Conservation (phyloP, 1,284 basidiomycete genomes). For the Pascua guehoae region DNA sequence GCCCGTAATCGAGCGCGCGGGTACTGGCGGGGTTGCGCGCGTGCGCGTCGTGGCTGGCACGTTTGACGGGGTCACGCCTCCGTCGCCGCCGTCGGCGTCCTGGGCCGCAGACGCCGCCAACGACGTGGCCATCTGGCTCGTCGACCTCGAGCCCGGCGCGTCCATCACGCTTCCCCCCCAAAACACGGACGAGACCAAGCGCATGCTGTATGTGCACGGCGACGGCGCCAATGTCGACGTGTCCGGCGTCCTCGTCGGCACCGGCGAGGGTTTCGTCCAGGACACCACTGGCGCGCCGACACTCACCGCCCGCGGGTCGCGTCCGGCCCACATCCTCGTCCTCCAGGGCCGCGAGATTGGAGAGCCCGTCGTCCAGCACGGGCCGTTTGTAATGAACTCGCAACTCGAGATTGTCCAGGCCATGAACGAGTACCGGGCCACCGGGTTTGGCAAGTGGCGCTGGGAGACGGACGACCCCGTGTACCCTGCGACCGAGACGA, state of each 20-base stretch:
- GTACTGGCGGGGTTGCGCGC: neutral
- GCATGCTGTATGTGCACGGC: constrained; percentile 18
- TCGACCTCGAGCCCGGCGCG: constrained; percentile 13
- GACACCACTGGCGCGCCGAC: constrained; percentile 4
- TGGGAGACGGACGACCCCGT: constrained; percentile 7
- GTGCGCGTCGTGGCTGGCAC: constrained; percentile 12
- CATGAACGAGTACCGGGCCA: constrained; percentile 11
- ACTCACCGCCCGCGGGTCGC: constrained; percentile 1
- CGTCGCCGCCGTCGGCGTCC: constrained; percentile 4
- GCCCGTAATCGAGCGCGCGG: constrained; percentile 12
- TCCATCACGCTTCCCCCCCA: constrained; percentile 12
- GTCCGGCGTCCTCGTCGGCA: constrained; percentile 6
- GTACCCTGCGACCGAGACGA: neutral
- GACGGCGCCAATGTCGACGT: constrained; percentile 7
- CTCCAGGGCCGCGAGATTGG: constrained; percentile 16
- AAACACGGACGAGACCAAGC: constrained; percentile 10
- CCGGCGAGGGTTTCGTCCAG: constrained; percentile 5
- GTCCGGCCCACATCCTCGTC: constrained; percentile 8
- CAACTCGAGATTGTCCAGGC: constrained; percentile 14
- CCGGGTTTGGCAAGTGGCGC: constrained; percentile 14
- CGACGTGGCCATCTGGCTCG: constrained; percentile 17
- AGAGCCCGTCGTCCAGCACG: constrained; percentile 18
- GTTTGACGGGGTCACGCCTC: constrained; percentile 10
- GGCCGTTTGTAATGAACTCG: constrained; percentile 22
- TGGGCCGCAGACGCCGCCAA: constrained; percentile 11